Evolutionary conservation across 1,284 basidiomycete species (phyloP).

Genomic region (Melampsora abietis-canadensis): DNA sequence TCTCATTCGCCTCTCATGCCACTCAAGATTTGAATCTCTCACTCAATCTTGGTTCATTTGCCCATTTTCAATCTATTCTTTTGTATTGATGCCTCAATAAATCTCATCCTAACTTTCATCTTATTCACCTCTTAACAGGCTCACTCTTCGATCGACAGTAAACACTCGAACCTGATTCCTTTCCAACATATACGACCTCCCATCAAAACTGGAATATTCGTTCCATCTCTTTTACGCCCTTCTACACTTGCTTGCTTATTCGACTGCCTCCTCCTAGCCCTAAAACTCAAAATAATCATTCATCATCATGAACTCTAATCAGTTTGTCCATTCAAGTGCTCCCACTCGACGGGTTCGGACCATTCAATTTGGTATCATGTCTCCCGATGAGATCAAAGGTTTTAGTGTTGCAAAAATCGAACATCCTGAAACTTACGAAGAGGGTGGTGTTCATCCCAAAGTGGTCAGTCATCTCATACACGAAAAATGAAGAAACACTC

Average conservation of each 20-base stretch:
- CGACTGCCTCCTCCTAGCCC: slow-evolving; percentile 7
- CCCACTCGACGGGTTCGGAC: slow-evolving; percentile 91
- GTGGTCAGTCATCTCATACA: slow-evolving; percentile 16
- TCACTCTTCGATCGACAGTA: too few relatives aligned
- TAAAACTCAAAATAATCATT: slow-evolving; percentile 1
- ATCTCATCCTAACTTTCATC: too few relatives aligned
- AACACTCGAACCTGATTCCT: too few relatives aligned
- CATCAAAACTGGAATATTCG: too few relatives aligned
- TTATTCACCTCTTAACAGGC: too few relatives aligned
- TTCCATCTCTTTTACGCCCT: too few relatives aligned
- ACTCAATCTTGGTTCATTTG: too few relatives aligned
- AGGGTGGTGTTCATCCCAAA: slow-evolving; percentile 60
- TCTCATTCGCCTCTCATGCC: too few relatives aligned
- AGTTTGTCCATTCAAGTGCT: slow-evolving; percentile 76
- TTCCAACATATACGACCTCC: too few relatives aligned
- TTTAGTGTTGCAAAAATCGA: slow-evolving; percentile 84
- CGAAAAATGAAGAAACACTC: not conserved
- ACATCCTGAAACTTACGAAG: slow-evolving; percentile 96
- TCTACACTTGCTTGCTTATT: slow-evolving; percentile 26
- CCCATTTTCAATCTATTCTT: too few relatives aligned
- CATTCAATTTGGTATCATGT: slow-evolving; percentile 98
- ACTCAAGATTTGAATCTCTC: too few relatives aligned
- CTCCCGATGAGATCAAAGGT: slow-evolving; percentile 94
- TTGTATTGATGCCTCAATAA: too few relatives aligned
- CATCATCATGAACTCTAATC: slow-evolving; percentile 44